Percentiles rank a stretch among this genome's conserved stretches.
Conservation (phyloP, 1,284 basidiomycete species). For the Chalciporus sp. region DNA sequence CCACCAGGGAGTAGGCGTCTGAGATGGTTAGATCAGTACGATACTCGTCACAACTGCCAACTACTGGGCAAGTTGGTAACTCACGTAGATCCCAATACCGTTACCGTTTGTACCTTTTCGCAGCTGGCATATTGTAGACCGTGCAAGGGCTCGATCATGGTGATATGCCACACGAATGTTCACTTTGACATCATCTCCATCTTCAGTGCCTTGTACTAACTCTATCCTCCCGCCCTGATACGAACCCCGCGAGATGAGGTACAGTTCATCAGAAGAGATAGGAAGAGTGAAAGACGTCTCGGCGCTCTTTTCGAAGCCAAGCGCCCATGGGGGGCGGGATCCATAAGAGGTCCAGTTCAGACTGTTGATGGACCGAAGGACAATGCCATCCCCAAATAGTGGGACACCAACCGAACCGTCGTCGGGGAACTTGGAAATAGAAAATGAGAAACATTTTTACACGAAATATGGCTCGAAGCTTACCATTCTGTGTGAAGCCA, state of each 20-base stretch:
- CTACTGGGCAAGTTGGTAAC: conserved; percentile 8
- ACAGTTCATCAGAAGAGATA: conserved; percentile 34
- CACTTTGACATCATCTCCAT: conserved; percentile 29
- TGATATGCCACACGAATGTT: conserved; percentile 37
- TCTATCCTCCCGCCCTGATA: conserved; percentile 31
- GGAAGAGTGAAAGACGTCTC: conserved; percentile 38
- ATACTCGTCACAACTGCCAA: too few relatives aligned
- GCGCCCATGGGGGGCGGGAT: conserved; percentile 20
- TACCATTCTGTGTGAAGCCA: conserved; percentile 15
- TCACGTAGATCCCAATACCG: conserved; percentile 46
- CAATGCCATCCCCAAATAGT: conserved; percentile 13
- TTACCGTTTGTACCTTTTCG: conserved; percentile 29
- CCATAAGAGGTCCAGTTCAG: conserved; percentile 20
- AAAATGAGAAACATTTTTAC: neutral
- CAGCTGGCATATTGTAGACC: conserved; percentile 37
- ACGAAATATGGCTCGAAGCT: neutral
- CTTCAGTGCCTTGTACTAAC: conserved; percentile 25
- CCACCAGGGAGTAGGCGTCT: conserved; percentile 20
- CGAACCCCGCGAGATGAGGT: conserved; percentile 40
- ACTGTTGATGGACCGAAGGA: conserved; percentile 11
- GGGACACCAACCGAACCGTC: conserved; percentile 6
- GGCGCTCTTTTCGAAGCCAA: conserved; percentile 16
- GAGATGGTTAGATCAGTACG: neutral
- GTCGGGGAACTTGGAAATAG: neutral
- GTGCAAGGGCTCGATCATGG: conserved; percentile 27